Conservation (phyloP, 305 asterid species). For the Ajuga reptans region DNA sequence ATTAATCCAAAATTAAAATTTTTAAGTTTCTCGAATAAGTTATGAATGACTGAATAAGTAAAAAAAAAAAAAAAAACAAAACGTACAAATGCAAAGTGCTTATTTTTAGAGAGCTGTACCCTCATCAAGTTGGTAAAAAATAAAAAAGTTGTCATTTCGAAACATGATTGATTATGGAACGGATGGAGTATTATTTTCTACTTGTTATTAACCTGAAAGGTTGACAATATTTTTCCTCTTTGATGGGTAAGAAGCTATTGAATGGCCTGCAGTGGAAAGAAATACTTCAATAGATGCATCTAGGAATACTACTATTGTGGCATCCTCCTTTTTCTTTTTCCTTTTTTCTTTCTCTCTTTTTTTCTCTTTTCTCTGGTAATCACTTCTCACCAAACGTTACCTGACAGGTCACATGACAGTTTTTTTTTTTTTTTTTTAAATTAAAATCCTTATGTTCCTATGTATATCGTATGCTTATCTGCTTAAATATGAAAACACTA, state of each 20-base stretch:
- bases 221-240: neutral
- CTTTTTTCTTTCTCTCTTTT: neutral
- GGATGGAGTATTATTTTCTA: neutral
- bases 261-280: neutral
- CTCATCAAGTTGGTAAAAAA: no score
- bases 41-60: no score
- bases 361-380: no score
- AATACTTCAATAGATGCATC: conserved; percentile 4
- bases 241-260: conserved; percentile 9
- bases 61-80: no score
- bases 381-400: neutral
- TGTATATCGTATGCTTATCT: conserved; percentile 8
- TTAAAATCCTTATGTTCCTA: neutral
- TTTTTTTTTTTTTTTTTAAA: neutral
- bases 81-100: no score
- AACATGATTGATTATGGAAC: no score
- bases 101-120: no score
- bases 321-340: neutral
- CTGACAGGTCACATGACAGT: neutral
- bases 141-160: no score
- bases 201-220: neutral
- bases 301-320: neutral
- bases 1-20: no score
- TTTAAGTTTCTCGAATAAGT: no score
- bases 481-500: neutral